Conservation (phyloP, 306 rosid species). For the Gillenia trifoliata region DNA sequence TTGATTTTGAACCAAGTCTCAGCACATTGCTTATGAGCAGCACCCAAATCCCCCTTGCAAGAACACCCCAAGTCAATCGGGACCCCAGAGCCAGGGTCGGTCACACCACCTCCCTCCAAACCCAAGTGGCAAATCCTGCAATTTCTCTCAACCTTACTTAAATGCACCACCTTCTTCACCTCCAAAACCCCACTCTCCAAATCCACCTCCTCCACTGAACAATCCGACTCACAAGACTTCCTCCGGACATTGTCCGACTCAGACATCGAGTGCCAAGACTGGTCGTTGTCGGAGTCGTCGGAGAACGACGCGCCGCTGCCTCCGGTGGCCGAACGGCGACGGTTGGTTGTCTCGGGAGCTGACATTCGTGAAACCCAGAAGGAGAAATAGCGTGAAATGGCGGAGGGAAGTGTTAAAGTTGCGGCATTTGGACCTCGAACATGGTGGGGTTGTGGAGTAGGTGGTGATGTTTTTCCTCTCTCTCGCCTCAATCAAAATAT, state of each 20-base stretch:
- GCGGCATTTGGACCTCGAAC: not conserved
- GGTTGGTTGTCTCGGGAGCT: conserved; percentile 10
- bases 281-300: conserved; percentile 30
- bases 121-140: conserved; percentile 47
- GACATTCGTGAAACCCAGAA: conserved; percentile 13
- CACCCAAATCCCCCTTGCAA: conserved; percentile 41
- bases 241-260: conserved; percentile 12
- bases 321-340: conserved; percentile 1
- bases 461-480: not conserved
- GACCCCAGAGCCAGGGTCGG: conserved; percentile 13
- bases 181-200: conserved; percentile 39
- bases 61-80: conserved; percentile 38
- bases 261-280: conserved; percentile 25
- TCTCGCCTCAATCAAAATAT: not conserved
- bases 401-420: not conserved
- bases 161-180: conserved; percentile 29
- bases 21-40: conserved; percentile 47
- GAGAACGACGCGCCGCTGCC: conserved; percentile 8
- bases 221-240: conserved; percentile 14
- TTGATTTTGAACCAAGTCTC: conserved; percentile 50
- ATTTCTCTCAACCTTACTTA: conserved; percentile 25
- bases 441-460: conserved; percentile 17
- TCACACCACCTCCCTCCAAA: conserved; percentile 7
- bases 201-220: conserved; percentile 31
- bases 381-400: conserved; percentile 6